These are phyloP conservation scores for Diutina neorugosa DNA, from an alignment of 1,139 yeast genomes.

Conservation along the genomic window DNA sequence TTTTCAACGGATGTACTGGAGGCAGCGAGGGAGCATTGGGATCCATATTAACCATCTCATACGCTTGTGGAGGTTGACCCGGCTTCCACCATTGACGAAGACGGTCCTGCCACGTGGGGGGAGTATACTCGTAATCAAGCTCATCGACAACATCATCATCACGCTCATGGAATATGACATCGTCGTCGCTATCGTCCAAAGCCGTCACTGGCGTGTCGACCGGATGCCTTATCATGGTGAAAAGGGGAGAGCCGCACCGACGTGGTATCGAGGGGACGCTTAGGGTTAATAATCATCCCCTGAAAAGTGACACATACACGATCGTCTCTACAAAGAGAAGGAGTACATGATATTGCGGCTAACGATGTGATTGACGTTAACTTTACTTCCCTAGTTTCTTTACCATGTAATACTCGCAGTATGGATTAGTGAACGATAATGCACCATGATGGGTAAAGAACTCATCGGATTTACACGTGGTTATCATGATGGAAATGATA, in stretches of 20 bases:
- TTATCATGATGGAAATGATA: no score
- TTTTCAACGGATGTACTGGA: background rate
- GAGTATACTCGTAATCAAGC: background rate
- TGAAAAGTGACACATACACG: background rate
- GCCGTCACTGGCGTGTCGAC: slow-evolving; percentile 50
- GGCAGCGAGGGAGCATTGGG: background rate
- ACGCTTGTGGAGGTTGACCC: background rate
- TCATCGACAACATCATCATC: background rate
- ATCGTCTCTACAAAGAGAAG: no score
- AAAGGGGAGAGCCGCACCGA: background rate
- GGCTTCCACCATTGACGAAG: background rate
- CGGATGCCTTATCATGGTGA: slow-evolving; percentile 13
- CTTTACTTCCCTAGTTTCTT: no score
- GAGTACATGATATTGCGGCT: no score
- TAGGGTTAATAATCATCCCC: no score
- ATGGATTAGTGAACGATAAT: no score
- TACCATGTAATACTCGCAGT: no score
- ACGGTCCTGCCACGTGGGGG: background rate
- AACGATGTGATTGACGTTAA: no score
- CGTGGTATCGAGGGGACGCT: background rate
- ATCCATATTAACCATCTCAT: slow-evolving; percentile 1
- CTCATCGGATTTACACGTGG: no score
- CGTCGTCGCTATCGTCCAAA: slow-evolving; percentile 43
- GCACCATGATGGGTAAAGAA: no score
- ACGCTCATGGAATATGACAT: slow-evolving; percentile 18